Evolutionary conservation across 352 stramenopile genomes (phyloP).

Genomic region (Nothophytophthora sp.): DNA sequence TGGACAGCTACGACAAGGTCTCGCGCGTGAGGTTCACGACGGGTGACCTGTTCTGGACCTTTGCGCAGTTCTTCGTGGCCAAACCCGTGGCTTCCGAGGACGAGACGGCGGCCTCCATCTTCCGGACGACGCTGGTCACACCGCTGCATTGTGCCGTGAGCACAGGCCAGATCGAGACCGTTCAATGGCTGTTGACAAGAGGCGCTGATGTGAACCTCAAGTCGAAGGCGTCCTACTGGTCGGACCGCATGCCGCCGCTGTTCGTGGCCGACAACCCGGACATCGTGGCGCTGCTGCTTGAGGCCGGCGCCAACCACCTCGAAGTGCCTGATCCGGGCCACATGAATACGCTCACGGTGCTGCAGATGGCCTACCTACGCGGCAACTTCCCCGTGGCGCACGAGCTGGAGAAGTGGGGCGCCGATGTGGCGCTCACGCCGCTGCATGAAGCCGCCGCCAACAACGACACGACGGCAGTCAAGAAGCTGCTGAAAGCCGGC

Average conservation of each 20-base stretch:
- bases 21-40: slow-evolving; percentile 74
- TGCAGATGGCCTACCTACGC: slow-evolving; percentile 70
- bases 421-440: slow-evolving; percentile 69
- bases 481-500: slow-evolving; percentile 47
- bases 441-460: slow-evolving; percentile 56
- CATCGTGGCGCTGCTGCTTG: slow-evolving; percentile 52
- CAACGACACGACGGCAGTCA: slow-evolving; percentile 49
- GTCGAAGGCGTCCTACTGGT: slow-evolving; percentile 48
- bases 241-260: slow-evolving; percentile 60
- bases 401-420: slow-evolving; percentile 69
- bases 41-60: slow-evolving; percentile 80
- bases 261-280: slow-evolving; percentile 65
- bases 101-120: slow-evolving; percentile 57
- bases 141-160: slow-evolving; percentile 70
- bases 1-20: slow-evolving; percentile 77
- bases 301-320: slow-evolving; percentile 53
- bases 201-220: slow-evolving; percentile 38
- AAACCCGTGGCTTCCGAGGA: slow-evolving; percentile 34
- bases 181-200: slow-evolving; percentile 55
- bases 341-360: slow-evolving; percentile 73
- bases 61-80: slow-evolving; percentile 64
- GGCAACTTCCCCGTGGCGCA: slow-evolving; percentile 66
- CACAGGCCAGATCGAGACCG: slow-evolving; percentile 55
- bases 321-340: slow-evolving; percentile 64
- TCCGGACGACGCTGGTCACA: slow-evolving; percentile 68